phyloP scores from a whole-genome alignment of 805 yeast species.

The Sugiyamaella qingdaonensis region DNA sequence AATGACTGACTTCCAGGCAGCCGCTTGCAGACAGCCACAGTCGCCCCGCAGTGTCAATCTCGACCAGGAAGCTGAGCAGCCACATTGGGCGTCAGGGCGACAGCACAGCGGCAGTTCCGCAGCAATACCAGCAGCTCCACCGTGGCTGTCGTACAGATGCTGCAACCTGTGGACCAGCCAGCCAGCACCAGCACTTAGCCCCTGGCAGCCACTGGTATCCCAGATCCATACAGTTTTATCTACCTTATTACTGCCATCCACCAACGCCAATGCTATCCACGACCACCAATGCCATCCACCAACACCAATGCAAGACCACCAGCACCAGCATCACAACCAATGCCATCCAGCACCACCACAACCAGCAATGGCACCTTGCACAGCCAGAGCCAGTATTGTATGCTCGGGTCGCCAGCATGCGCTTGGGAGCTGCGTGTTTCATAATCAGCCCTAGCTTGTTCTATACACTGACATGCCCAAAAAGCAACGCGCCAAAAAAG shows the following conservation, averaged over 20 bases:
- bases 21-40: neutral
- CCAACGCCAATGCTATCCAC: no score
- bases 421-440: neutral
- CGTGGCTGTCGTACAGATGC: neutral
- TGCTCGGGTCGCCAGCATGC: no score
- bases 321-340: no score
- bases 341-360: neutral
- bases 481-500: neutral
- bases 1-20: no score
- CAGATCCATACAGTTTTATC: no score
- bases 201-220: no score
- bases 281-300: no score
- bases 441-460: neutral
- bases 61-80: slow-evolving; percentile 1
- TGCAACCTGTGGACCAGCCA: neutral
- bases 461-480: neutral
- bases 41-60: neutral
- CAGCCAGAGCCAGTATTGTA: no score
- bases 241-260: no score
- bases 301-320: no score
- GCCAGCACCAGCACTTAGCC: neutral
- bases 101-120: neutral
- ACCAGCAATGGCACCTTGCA: no score
- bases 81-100: neutral
- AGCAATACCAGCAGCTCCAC: neutral